Percentiles rank a stretch among this genome's conserved stretches.
Conservation (phyloP, 2,329 filamentous ascomycete species). For the Didymosphaeria variabile region DNA sequence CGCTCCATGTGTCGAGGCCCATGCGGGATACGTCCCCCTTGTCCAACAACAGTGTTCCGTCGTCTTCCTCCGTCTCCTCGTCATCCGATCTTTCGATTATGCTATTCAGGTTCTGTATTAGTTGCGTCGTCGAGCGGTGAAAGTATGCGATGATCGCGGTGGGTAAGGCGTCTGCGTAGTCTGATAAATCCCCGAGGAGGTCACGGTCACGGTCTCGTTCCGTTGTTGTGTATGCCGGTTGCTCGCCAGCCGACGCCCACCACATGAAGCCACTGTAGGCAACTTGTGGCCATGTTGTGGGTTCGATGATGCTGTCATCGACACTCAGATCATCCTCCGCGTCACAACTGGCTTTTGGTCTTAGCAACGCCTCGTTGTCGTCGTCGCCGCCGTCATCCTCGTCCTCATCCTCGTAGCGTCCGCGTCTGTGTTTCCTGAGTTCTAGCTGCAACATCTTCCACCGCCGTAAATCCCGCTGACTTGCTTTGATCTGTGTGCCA, state of each 20-base stretch:
- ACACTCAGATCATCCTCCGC: constrained; percentile 44
- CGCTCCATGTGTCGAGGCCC: constrained; percentile 82
- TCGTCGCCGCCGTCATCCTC: constrained; percentile 38
- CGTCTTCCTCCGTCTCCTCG: constrained; percentile 53
- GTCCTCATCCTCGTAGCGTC: constrained; percentile 26
- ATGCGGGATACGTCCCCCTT: constrained; percentile 73
- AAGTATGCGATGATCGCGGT: constrained; percentile 83
- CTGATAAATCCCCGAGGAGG: constrained; percentile 54
- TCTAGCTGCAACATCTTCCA: constrained; percentile 57
- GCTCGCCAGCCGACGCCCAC: constrained; percentile 87
- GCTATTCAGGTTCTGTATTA: constrained; percentile 70
- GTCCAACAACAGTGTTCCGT: constrained; percentile 62
- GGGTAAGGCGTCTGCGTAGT: constrained; percentile 64
- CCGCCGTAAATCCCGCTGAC: constrained; percentile 86
- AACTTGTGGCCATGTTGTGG: constrained; percentile 72
- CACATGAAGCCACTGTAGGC: constrained; percentile 87
- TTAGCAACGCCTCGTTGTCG: constrained; percentile 33
- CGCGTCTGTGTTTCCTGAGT: constrained; percentile 42
- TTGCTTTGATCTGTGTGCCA: constrained; percentile 77
- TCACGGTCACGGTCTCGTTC: constrained; percentile 62
- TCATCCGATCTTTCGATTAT: constrained; percentile 63
- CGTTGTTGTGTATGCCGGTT: constrained; percentile 63
- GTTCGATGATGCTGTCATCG: constrained; percentile 60
- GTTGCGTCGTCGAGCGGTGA: constrained; percentile 74
- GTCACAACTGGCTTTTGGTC: constrained; percentile 29